These are phyloP conservation scores for Penicillium sp. DNA, from an alignment of 2,329 filamentous ascomycete species.

Conservation along the genomic window DNA sequence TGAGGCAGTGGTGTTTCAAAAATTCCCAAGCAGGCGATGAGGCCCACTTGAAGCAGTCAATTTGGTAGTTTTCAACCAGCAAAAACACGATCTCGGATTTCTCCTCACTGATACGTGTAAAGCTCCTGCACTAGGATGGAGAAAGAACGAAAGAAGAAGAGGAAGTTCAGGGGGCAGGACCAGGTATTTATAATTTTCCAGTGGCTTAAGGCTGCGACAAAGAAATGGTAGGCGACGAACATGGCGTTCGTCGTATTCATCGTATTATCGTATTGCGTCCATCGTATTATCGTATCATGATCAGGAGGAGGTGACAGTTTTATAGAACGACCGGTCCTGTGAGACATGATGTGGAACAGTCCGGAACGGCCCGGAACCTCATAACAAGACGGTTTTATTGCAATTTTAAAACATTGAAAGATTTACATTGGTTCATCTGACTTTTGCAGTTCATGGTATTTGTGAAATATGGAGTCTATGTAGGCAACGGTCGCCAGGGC, in stretches of 20 bases:
- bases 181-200: constrained; percentile 19
- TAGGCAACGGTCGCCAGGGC: neutral
- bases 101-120: constrained; percentile 79
- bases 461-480: too few species aligned
- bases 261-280: too few species aligned
- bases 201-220: neutral
- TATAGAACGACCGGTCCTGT: too few species aligned
- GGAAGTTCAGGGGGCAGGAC: constrained; percentile 10
- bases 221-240: neutral
- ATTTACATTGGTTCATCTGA: too few species aligned
- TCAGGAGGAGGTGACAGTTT: too few species aligned
- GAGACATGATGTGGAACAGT: too few species aligned
- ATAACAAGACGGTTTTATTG: too few species aligned
- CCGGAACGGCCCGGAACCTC: too few species aligned
- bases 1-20: constrained; percentile 50
- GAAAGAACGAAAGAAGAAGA: constrained; percentile 31
- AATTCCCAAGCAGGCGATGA: constrained; percentile 64
- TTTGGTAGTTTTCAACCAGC: constrained; percentile 77
- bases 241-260: too few species aligned
- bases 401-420: too few species aligned
- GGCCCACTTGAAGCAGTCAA: constrained; percentile 66
- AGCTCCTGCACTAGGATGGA: constrained; percentile 51
- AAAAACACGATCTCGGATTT: constrained; percentile 80
- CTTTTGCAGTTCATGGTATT: too few species aligned
- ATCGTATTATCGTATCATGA: too few species aligned